These are phyloP conservation scores for Ambrosia trifida DNA, from an alignment of 129 eudicot genomes.

Conservation along the genomic window DNA sequence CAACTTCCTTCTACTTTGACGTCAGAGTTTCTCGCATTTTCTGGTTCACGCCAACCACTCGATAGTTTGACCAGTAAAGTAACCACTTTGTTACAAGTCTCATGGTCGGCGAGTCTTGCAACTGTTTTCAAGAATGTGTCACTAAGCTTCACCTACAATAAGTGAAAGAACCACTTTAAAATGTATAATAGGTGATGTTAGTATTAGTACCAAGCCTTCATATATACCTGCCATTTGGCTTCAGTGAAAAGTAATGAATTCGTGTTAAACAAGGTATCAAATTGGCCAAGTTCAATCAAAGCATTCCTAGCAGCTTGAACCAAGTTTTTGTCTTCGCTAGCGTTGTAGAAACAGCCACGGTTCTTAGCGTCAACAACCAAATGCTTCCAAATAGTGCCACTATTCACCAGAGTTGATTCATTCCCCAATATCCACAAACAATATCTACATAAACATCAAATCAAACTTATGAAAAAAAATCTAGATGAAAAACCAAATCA, in stretches of 20 bases:
- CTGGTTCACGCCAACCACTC: conserved; percentile 49
- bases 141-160: conserved; percentile 41
- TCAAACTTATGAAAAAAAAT: background rate
- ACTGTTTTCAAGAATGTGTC: conserved; percentile 46
- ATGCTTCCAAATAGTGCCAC: conserved; percentile 66
- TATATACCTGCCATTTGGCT: conserved; percentile 67
- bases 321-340: too few relatives aligned
- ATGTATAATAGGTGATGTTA: background rate
- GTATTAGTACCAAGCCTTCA: background rate
- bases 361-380: conserved; percentile 57
- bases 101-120: conserved; percentile 16
- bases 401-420: conserved; percentile 48
- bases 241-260: conserved; percentile 38
- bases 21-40: conserved; percentile 6
- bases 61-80: conserved; percentile 47
- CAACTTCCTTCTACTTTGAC: conserved; percentile 31
- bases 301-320: conserved; percentile 37
- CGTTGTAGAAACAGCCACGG: conserved; percentile 58
- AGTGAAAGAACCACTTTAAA: background rate
- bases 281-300: conserved; percentile 37
- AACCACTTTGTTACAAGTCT: conserved; percentile 38
- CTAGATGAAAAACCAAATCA: background rate
- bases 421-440: conserved; percentile 83
- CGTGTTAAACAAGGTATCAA: conserved; percentile 30
- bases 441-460: conserved; percentile 37